Conservation (phyloP, 2,329 filamentous ascomycete species). For the Raffaelea ambrosiae region DNA sequence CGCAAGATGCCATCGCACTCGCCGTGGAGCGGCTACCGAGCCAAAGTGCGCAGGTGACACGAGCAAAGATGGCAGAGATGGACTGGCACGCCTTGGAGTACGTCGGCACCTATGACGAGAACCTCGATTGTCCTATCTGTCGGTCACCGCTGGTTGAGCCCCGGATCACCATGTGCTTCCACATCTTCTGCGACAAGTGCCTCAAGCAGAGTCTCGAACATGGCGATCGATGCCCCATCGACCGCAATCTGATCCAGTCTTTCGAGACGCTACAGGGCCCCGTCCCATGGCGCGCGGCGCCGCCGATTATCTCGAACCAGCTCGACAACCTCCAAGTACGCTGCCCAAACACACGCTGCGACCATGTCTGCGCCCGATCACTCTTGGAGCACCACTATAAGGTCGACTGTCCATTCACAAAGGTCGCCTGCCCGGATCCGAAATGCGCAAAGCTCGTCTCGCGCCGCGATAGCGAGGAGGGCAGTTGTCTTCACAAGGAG, state of each 20-base stretch:
- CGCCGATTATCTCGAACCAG: constrained; percentile 47
- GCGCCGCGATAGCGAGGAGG: constrained; percentile 37
- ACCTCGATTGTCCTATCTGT: constrained; percentile 35
- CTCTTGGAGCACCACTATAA: constrained; percentile 47
- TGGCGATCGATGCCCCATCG: constrained; percentile 46
- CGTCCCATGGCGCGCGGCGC: constrained; percentile 19
- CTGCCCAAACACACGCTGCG: constrained; percentile 52
- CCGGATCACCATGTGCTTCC: constrained; percentile 52
- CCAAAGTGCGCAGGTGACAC: too few species aligned
- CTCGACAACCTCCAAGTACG: constrained; percentile 51
- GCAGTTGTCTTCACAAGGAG: constrained; percentile 47
- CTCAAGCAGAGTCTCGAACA: constrained; percentile 34
- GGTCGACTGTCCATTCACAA: constrained; percentile 46
- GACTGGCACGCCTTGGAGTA: constrained; percentile 26
- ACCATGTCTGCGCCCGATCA: constrained; percentile 40
- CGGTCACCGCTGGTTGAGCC: constrained; percentile 52
- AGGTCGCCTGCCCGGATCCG: constrained; percentile 46
- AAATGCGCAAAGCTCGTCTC: constrained; percentile 43
- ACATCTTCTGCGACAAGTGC: constrained; percentile 56
- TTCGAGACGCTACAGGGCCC: constrained; percentile 17
- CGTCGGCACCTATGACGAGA: constrained; percentile 22
- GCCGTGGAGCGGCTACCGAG: too few species aligned
- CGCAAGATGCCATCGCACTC: too few species aligned
- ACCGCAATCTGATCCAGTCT: constrained; percentile 36
- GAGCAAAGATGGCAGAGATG: constrained; percentile 10